Conservation (phyloP, 2,329 filamentous ascomycete species). For the Ophiostoma novo-ulmi region DNA sequence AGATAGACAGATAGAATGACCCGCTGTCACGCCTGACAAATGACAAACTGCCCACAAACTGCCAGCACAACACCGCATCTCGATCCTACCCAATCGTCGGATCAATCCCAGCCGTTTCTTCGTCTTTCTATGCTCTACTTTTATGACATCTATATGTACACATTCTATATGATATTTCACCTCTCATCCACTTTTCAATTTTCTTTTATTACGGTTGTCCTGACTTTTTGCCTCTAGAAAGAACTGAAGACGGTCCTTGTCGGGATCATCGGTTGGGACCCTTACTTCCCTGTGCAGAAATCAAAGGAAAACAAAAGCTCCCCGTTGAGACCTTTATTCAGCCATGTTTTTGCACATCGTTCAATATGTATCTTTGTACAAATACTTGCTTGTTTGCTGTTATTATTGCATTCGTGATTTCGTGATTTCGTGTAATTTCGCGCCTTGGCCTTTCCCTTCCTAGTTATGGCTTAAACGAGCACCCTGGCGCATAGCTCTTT, state of each 20-base stretch:
- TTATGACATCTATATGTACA: neutral
- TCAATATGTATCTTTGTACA: too few relatives aligned
- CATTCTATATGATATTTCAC: neutral
- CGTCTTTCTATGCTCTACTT: neutral
- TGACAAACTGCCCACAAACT: constrained; percentile 11
- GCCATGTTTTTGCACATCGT: too few relatives aligned
- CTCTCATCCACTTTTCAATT: neutral
- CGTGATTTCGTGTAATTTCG: constrained; percentile 7
- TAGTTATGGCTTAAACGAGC: constrained; percentile 5
- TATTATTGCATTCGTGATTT: neutral
- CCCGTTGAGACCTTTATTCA: too few relatives aligned
- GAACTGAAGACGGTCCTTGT: neutral
- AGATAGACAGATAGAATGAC: neutral
- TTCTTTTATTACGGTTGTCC: neutral
- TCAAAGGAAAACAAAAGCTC: too few relatives aligned
- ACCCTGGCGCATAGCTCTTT: constrained; percentile 14
- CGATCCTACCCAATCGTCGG: neutral
- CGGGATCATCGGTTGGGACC: neutral
- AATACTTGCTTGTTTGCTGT: neutral
- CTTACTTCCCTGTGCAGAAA: neutral
- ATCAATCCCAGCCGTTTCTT: neutral
- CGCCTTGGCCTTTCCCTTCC: constrained; percentile 1
- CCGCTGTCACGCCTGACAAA: constrained; percentile 1
- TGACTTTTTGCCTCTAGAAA: neutral
- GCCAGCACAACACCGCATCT: constrained; percentile 12